Conservation (phyloP, 2,329 filamentous ascomycete species). For the Phaeophleospora eucalypticola region DNA sequence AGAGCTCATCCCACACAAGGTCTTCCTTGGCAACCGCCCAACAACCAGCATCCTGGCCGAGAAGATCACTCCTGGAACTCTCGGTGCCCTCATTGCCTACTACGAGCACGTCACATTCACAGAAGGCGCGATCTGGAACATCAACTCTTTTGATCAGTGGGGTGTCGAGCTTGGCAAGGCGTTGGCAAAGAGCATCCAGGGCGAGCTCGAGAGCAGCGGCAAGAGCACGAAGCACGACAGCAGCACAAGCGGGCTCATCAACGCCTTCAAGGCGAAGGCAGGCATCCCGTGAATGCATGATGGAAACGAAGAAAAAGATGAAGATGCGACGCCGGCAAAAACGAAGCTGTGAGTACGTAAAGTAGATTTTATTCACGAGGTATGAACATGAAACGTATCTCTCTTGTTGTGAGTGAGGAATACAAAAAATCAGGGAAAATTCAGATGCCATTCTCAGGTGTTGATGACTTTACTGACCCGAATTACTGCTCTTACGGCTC, state of each 20-base stretch:
- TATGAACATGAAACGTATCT: too few relatives aligned
- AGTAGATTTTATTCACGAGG: too few relatives aligned
- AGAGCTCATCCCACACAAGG: constrained; percentile 91
- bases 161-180: constrained; percentile 97
- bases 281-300: constrained; percentile 19
- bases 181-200: constrained; percentile 66
- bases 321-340: too few relatives aligned
- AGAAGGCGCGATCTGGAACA: constrained; percentile 97
- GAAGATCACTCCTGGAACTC: constrained; percentile 87
- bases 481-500: too few relatives aligned
- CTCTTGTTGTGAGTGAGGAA: too few relatives aligned
- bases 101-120: constrained; percentile 99
- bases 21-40: constrained; percentile 94
- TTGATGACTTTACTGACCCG: too few relatives aligned
- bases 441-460: too few relatives aligned
- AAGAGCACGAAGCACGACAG: constrained; percentile 72
- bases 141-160: constrained; percentile 99
- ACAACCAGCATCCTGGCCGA: constrained; percentile 93
- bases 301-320: not conserved
- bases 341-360: too few relatives aligned
- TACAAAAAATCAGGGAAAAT: too few relatives aligned
- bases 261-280: constrained; percentile 82
- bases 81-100: constrained; percentile 95
- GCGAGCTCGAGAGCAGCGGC: constrained; percentile 76
- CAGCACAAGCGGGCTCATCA: constrained; percentile 84